Conservation (phyloP, 2,329 filamentous ascomycete genomes). For the Fusarium brachygibbosum region DNA sequence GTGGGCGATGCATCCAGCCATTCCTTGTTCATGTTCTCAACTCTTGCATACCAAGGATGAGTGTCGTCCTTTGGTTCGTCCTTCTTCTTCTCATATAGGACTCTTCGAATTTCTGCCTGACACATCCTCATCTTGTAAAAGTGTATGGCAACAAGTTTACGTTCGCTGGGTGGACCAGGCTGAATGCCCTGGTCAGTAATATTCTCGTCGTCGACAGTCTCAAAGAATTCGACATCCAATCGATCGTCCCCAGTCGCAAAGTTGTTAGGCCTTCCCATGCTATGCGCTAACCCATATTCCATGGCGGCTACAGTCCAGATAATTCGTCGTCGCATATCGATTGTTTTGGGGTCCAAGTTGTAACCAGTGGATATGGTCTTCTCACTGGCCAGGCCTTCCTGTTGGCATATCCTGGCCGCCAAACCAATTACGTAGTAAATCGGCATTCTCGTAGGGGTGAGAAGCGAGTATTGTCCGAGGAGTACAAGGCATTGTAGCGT, state of each 20-base stretch:
- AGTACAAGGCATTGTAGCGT: slow-evolving; percentile 91
- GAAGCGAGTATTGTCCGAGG: slow-evolving; percentile 89
- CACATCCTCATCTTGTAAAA: slow-evolving; percentile 92
- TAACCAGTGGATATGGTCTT: slow-evolving; percentile 81
- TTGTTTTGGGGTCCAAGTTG: slow-evolving; percentile 76
- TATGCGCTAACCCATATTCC: slow-evolving; percentile 89
- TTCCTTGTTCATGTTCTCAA: slow-evolving; percentile 81
- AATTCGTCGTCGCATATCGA: slow-evolving; percentile 90
- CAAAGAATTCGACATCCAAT: slow-evolving; percentile 88
- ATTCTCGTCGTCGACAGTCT: slow-evolving; percentile 82
- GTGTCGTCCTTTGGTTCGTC: slow-evolving; percentile 81
- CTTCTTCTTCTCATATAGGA: slow-evolving; percentile 87
- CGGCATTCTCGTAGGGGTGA: slow-evolving; percentile 91
- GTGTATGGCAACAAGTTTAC: slow-evolving; percentile 91
- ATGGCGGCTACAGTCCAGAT: slow-evolving; percentile 91
- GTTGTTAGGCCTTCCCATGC: slow-evolving; percentile 86
- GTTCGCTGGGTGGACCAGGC: slow-evolving; percentile 78
- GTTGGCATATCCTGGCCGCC: slow-evolving; percentile 88
- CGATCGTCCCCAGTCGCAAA: slow-evolving; percentile 86
- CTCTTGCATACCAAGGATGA: slow-evolving; percentile 88
- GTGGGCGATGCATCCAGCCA: slow-evolving; percentile 85
- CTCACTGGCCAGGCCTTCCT: slow-evolving; percentile 88
- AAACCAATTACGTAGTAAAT: slow-evolving; percentile 94
- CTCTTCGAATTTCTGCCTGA: slow-evolving; percentile 88
- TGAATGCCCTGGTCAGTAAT: slow-evolving; percentile 84